Percentiles rank a stretch among this genome's conserved stretches.
phyloP scores from a whole-genome alignment of 148 eudicot genomes.

The Amaranthus hypochondriacus region DNA sequence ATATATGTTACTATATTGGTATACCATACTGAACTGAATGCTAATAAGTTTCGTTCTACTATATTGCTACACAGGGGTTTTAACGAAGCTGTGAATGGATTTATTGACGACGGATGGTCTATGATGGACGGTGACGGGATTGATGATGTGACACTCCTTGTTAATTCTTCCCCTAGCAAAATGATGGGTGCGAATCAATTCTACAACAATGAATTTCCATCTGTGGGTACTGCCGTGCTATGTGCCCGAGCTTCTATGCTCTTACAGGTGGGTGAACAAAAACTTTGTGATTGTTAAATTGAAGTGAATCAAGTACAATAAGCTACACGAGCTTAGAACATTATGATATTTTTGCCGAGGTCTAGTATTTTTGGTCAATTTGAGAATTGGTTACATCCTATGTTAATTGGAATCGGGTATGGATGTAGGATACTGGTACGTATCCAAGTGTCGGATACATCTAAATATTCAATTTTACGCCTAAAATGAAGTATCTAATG shows the following conservation, averaged over 20 bases:
- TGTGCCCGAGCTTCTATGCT: conserved; percentile 97
- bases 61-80: conserved; percentile 57
- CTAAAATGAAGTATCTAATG: too few relatives aligned
- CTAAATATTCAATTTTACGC: too few relatives aligned
- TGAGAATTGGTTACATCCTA: neutral
- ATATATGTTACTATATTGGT: neutral
- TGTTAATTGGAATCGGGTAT: neutral
- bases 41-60: neutral
- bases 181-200: conserved; percentile 48
- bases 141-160: conserved; percentile 74
- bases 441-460: too few relatives aligned
- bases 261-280: conserved; percentile 51
- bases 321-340: neutral
- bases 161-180: conserved; percentile 72
- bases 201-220: conserved; percentile 53
- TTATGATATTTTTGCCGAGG: neutral
- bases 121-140: conserved; percentile 76
- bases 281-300: neutral
- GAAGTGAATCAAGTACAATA: neutral
- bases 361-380: neutral
- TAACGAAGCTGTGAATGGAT: conserved; percentile 89
- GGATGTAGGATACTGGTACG: too few relatives aligned
- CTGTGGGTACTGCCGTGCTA: conserved; percentile 54
- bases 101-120: conserved; percentile 91
- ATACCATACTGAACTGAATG: neutral